Conservation (phyloP, 2,329 filamentous ascomycete species). For the Cladorrhinum sp. region DNA sequence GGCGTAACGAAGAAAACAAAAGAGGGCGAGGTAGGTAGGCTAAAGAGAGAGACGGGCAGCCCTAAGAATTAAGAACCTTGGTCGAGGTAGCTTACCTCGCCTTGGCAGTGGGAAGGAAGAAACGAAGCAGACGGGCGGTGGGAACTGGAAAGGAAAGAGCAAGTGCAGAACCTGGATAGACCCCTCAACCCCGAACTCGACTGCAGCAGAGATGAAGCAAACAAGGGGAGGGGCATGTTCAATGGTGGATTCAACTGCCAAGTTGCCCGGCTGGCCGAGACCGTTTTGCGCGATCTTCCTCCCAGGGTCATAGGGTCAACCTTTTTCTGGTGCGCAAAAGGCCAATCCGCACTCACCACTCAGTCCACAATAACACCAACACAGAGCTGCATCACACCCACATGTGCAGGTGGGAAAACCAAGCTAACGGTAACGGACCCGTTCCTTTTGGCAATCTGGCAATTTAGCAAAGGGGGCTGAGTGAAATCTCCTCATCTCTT, state of each 20-base stretch:
- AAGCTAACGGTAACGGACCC: neutral
- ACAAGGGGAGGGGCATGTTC: neutral
- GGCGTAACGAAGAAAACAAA: neutral
- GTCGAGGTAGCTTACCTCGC: neutral
- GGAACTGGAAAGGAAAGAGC: neutral
- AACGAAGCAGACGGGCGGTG: neutral
- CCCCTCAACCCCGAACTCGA: too few relatives aligned
- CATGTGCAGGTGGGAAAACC: neutral
- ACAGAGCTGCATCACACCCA: neutral
- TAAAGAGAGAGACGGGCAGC: neutral
- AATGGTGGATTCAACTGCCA: neutral
- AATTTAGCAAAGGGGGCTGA: neutral
- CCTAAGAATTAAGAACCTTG: neutral
- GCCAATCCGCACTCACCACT: neutral
- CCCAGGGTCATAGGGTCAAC: too few relatives aligned
- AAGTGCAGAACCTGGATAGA: neutral
- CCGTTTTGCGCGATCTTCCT: neutral
- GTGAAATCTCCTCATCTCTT: neutral
- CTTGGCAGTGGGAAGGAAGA: neutral
- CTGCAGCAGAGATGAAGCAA: neutral
- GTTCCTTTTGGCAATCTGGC: neutral
- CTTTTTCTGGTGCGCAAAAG: neutral
- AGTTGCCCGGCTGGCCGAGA: neutral
- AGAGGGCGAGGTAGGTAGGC: neutral
- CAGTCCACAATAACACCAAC: too few relatives aligned